Base-by-base conservation (phyloP, 192 early-diverging fungal species). In the Dimargaris xerosporica region DNA sequence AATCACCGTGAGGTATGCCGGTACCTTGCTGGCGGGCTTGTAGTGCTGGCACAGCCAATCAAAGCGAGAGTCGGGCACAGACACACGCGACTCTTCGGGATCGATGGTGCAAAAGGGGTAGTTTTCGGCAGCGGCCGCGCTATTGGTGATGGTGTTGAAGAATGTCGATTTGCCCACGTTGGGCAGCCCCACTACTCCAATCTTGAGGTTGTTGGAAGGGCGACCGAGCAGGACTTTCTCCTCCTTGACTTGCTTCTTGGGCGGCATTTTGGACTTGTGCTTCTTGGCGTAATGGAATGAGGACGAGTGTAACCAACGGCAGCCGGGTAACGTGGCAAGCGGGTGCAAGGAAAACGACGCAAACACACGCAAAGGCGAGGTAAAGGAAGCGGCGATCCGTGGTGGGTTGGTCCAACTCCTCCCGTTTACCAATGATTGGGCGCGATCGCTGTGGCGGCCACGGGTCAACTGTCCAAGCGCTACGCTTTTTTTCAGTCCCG, bases 21-120 rank as follows among this genome's bases (percentile, higher is more conserved):
- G 86, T 21, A 86, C 77, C 54, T 78, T 78, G 47, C 68, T 78
- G 23, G 75, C 65, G 10, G 87, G 82, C 70, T 84, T 82, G 72
- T 83, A 89, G 64, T 80, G 74, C 28, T 78, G 66, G 58, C 73
- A 73, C 53, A 89, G 80, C 83, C 86, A 90, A 64, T 93, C 91
- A 64, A 95, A 87, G 17, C 94, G 82, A 23, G 75, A 67, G 74
- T 98, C 95, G 26, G 91, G 92, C 29, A 98, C 93, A 16, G 87
- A 83, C 16, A 91, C 91, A 48, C 91, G 86, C 55, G 90, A 83
- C 76, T 94, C 90, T 51, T 85, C 77, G 21, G 96, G 96, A 66
- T 96, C 92, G 72, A 89, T 93, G 34, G 91, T 97, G 75, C 91
- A 94, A 82, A 98, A 98, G 62, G 96, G 96, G 71, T 91, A 96